A percentile compares a stretch with the other conserved stretches of the same genome.
Evolutionary conservation across 2,329 filamentous ascomycete species (phyloP).

Genomic region (Aureobasidium musti): DNA sequence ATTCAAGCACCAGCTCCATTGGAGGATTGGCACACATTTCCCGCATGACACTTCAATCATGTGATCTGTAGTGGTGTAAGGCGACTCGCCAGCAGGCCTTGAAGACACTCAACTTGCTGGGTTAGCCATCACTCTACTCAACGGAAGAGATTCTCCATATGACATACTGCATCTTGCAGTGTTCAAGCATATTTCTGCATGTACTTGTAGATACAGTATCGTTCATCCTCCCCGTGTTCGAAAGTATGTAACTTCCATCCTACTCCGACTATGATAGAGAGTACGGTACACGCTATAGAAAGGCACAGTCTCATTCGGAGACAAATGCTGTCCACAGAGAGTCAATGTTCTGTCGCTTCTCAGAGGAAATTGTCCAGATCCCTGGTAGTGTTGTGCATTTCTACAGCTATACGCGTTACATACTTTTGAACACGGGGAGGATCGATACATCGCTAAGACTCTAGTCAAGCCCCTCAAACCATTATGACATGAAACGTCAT

Average conservation of each 20-base stretch:
- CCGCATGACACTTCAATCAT: conserved; percentile 18
- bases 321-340: too few species aligned
- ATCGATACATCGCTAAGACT: conserved; percentile 21
- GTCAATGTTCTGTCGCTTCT: too few species aligned
- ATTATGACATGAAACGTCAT: conserved; percentile 15
- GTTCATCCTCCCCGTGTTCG: too few species aligned
- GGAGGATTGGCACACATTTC: conserved; percentile 1
- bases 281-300: too few species aligned
- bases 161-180: background rate
- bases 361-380: too few species aligned
- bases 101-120: background rate
- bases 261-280: too few species aligned
- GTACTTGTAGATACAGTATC: background rate
- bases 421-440: too few species aligned
- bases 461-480: background rate
- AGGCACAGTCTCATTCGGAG: too few species aligned
- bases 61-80: conserved; percentile 24
- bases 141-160: background rate
- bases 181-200: background rate
- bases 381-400: too few species aligned
- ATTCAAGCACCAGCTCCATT: background rate
- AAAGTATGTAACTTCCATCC: too few species aligned
- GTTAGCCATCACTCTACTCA: background rate
- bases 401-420: too few species aligned
- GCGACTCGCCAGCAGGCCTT: conserved; percentile 10